Evolutionary conservation across 768 basidiomycete genomes (phyloP), one percentile per base, ranked within the genome.

Genomic region (Russula ochroleuca): DNA sequence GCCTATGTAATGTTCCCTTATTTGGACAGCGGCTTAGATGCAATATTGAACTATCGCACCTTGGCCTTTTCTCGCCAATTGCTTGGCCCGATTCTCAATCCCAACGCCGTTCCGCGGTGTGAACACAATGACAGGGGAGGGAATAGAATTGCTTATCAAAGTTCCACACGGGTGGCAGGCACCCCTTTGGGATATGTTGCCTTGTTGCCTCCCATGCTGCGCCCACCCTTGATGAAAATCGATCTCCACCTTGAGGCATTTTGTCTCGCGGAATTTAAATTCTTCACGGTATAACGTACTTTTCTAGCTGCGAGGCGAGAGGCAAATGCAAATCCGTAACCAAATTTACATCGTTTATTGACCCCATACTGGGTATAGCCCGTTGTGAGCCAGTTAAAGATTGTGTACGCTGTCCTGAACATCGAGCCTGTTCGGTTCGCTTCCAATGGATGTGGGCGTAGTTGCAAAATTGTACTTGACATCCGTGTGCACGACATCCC

Each of bases 1-100:
- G 51, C 47, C 52, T 41, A 47, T 47, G 21, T 47, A 48, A 64
- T 64, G 28, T 64, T 59, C 48, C 63, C 63, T 64, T 64, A 48
- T 49, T 49, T 37, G 19, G 63, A 15, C 52, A 59, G 13, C 52
- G 48, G 58, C 58, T 64, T 59, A 64, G 37, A 59, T 59, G 54
- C 54, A 40, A 48, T 40, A 55, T 54, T 47, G 41, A 63, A 52
- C 35, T 15, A 50, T 45, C 25, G 11, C 19, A 15, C 13, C 13
- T 40, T 40, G 28, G n/a, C 41, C 40, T 21, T 53, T 45, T 45
- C n/a, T 31, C 31, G 2, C 57, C 57, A 52, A 54, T 40, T 31
- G 3, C 52, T 38, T 31, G 45, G 37, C n/a, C 28, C 17, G 31
- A 63, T 63, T 59, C 51, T 63, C 45, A 28, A 54, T 41, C 25